Conservation (phyloP, 768 basidiomycete species). For the Omphalotus guepiniiformis region DNA sequence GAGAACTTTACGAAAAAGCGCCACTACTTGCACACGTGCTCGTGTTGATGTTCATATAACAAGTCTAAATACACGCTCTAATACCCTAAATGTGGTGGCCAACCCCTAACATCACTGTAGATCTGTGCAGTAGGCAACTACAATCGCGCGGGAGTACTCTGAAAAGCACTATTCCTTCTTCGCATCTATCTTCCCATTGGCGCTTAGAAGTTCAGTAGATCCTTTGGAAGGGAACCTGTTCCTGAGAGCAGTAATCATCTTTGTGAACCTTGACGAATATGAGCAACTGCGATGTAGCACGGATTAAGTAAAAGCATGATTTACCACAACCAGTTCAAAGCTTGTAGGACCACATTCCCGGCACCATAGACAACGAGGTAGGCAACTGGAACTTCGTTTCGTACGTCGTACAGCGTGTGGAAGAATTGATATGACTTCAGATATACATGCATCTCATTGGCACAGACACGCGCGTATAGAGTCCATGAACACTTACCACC, state of each 20-base stretch:
- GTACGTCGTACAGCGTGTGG: conserved; percentile 50
- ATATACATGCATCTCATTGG: conserved; percentile 1
- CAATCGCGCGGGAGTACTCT: no score
- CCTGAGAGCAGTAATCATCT: conserved; percentile 63
- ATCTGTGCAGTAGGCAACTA: no score
- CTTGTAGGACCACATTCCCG: conserved; percentile 65
- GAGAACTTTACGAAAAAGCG: no score
- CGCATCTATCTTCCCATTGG: conserved; percentile 14
- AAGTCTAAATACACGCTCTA: no score
- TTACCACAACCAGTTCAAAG: conserved; percentile 80
- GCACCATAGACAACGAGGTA: conserved; percentile 48
- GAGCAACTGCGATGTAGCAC: neutral
- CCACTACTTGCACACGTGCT: no score
- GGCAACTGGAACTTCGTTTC: conserved; percentile 46
- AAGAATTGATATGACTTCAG: conserved; percentile 65
- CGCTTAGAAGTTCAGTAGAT: conserved; percentile 1
- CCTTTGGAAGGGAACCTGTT: conserved; percentile 48
- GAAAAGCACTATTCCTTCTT: conserved; percentile 19
- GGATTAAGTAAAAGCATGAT: conserved; percentile 16
- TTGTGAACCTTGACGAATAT: conserved; percentile 51
- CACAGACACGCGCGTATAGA: neutral
- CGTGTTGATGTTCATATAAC: no score
- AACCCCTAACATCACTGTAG: no score
- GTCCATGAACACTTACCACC: conserved; percentile 28
- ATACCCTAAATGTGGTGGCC: no score